Base-by-base conservation (phyloP, 2,329 filamentous ascomycete species). In the Aaosphaeria arxii region DNA sequence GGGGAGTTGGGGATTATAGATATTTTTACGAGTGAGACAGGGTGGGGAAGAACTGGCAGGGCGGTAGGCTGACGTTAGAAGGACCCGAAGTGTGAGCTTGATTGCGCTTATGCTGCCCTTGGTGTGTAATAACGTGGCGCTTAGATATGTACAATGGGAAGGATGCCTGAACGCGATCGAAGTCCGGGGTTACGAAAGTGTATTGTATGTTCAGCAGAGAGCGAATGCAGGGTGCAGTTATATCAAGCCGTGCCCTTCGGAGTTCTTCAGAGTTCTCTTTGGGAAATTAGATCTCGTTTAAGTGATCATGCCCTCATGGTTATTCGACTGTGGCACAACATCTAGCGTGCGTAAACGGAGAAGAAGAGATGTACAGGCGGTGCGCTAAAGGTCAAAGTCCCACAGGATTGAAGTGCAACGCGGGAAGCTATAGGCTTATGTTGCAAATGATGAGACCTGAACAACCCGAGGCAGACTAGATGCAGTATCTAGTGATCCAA, bases 61-160 rank as follows among this genome's bases (percentile, higher is more conserved):
- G 44, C 42, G 53, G 41, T 48, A 53, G 54, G 50, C 48, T 53
- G 53, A 50, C 35, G 38, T 38, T 24, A 39, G 44, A 43, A 57
- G 56, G 56, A 55, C 55, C 40, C 51, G 48, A 45, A 53, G 55
- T 52, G 50, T 48, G 53, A 51, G 52, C 57, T 57, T 58, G 42
- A 58, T 60, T 58, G 49, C 29, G 56, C 53, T 57, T 53, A 56
- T 51, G 47, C 50, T 41, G 24, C 28, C 46, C 35, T 50, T 40
- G 55, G 53, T 51, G 50, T 55, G 47, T 44, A 48, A 30, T 49
- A 47, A 43, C 47, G 48, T 48, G 47, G 46, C 46, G 42, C 36
- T 43, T 45, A 40, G 42, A 46, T 38, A 41, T 36, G 9, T 36
- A 24, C 17, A n/a, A 36, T 11, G 46, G 42, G 40, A 5, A 33